These are phyloP conservation scores for Kazachstania viticola DNA, from an alignment of 805 yeast genomes.

Conservation along the genomic window DNA sequence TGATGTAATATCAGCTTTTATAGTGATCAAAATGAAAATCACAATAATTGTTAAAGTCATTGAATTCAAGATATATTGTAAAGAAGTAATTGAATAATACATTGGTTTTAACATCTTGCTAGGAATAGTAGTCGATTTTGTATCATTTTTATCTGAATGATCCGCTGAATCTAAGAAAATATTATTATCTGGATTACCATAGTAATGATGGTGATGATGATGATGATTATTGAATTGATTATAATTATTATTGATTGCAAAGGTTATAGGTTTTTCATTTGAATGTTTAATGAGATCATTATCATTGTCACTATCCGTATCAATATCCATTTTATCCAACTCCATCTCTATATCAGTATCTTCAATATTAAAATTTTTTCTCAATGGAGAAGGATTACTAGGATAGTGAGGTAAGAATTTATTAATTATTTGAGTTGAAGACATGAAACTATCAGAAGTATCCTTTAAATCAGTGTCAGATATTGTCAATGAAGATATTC, in stretches of 20 bases:
- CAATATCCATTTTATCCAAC: neutral
- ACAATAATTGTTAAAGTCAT: constrained; percentile 35
- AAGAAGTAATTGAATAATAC: constrained; percentile 48
- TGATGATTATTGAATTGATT: constrained; percentile 27
- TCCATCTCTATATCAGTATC: neutral
- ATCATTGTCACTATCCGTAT: neutral
- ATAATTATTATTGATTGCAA: constrained; percentile 19
- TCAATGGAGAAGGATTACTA: neutral
- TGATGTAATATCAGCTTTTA: constrained; percentile 42
- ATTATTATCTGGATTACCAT: too few relatives aligned
- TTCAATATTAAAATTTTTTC: neutral
- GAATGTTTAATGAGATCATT: neutral
- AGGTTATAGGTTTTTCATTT: neutral
- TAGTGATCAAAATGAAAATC: constrained; percentile 35
- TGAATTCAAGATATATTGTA: constrained; percentile 45
- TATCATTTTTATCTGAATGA: too few relatives aligned
- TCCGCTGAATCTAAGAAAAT: too few relatives aligned
- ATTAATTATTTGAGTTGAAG: too few relatives aligned
- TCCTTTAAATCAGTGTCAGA: too few relatives aligned
- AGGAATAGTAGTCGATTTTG: too few relatives aligned
- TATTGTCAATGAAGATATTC: too few relatives aligned
- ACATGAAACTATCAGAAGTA: too few relatives aligned
- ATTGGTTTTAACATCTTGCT: constrained; percentile 43
- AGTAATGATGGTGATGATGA: constrained; percentile 47
- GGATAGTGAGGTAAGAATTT: too few relatives aligned